Percentiles rank a stretch among this genome's conserved stretches.
Conservation (phyloP, 805 yeast genomes). For the Kazachstania africana region DNA sequence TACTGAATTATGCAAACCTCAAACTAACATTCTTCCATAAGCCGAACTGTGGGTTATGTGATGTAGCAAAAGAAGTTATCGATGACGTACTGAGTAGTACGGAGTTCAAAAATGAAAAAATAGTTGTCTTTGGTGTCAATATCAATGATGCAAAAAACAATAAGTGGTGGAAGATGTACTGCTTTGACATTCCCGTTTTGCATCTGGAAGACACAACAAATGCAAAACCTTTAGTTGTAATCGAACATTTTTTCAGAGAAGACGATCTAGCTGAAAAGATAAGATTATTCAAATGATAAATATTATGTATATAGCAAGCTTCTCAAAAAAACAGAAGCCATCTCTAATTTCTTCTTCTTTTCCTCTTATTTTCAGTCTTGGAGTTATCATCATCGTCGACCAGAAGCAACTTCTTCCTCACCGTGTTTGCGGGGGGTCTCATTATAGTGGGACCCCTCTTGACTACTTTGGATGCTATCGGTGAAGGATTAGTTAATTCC, state of each 20-base stretch:
- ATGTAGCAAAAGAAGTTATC: constrained; percentile 47
- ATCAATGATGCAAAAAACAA: constrained; percentile 43
- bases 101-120: constrained; percentile 17
- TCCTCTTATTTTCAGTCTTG: constrained; percentile 8
- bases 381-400: constrained; percentile 12
- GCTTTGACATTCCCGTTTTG: constrained; percentile 71
- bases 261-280: constrained; percentile 45
- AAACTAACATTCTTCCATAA: constrained; percentile 54
- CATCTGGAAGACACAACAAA: constrained; percentile 42
- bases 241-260: constrained; percentile 56
- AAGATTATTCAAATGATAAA: constrained; percentile 4
- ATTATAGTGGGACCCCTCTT: constrained; percentile 6
- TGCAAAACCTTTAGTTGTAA: constrained; percentile 39
- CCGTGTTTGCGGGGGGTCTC: constrained; percentile 5
- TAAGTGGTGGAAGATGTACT: constrained; percentile 58
- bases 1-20: too few relatives aligned
- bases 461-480: constrained; percentile 12
- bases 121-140: constrained; percentile 36
- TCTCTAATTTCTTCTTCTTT: not conserved
- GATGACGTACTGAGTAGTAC: constrained; percentile 27
- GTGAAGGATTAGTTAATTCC: constrained; percentile 24
- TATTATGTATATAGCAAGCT: too few relatives aligned
- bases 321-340: not conserved
- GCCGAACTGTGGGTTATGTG: constrained; percentile 57
- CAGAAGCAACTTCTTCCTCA: constrained; percentile 21